Conservation (phyloP, 441 rosid genomes). For the Aleurites moluccanus region DNA sequence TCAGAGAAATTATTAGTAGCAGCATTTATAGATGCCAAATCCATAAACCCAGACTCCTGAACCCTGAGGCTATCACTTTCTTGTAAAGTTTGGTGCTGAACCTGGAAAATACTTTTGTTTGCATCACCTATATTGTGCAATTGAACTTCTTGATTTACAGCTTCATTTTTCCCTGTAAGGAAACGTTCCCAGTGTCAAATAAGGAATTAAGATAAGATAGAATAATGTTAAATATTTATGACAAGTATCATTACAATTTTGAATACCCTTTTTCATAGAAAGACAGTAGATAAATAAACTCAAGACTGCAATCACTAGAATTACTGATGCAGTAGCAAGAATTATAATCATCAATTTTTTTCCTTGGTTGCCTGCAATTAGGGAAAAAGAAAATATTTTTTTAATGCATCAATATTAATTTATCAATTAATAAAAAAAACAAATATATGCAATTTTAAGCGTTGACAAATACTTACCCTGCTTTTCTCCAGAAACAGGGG, state of each 20-base stretch:
- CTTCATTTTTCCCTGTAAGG: conserved; percentile 3
- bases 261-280: not conserved
- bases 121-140: not conserved
- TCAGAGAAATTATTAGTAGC: conserved; percentile 37
- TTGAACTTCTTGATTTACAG: not conserved
- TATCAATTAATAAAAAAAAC: not conserved
- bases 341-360: conserved; percentile 6
- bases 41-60: conserved; percentile 11
- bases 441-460: not conserved
- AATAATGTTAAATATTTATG: not conserved
- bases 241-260: not conserved
- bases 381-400: not conserved
- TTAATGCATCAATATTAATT: not conserved
- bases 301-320: conserved; percentile 1
- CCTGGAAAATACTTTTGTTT: not conserved
- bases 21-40: conserved; percentile 8
- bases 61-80: not conserved
- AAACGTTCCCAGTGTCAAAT: not conserved
- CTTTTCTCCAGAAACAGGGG: not conserved
- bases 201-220: not conserved
- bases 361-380: not conserved
- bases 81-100: not conserved
- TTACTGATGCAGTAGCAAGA: not conserved
- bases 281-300: not conserved
- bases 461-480: conserved; percentile 3